A percentile compares a stretch with the other conserved stretches of the same genome.
Evolutionary conservation across 352 stramenopile genomes (phyloP).

Genomic region (Phytopythium litorale): DNA sequence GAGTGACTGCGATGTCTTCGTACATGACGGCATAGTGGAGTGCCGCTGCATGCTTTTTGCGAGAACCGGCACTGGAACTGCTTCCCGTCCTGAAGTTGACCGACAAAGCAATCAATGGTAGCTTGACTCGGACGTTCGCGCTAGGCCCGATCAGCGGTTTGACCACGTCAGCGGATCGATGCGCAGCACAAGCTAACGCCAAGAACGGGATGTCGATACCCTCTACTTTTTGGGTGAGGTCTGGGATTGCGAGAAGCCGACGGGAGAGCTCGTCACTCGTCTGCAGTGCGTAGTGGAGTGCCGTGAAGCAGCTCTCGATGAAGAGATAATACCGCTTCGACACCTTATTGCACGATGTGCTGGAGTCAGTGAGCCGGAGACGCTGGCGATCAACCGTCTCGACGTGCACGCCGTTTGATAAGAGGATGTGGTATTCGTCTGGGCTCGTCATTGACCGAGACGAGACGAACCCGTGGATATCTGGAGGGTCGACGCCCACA

Average conservation of each 20-base stretch:
- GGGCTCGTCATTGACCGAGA: constrained; percentile 35
- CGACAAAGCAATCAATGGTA: constrained; percentile 31
- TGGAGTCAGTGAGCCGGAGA: constrained; percentile 18
- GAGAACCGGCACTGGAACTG: constrained; percentile 1
- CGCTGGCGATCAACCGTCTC: constrained; percentile 31
- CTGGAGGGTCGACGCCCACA: constrained; percentile 7
- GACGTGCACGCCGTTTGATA: constrained; percentile 41
- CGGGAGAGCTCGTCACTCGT: constrained; percentile 33
- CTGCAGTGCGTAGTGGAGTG: constrained; percentile 60
- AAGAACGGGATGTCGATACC: constrained; percentile 54
- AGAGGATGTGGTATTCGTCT: constrained; percentile 54
- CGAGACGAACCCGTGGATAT: constrained; percentile 38
- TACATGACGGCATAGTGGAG: constrained; percentile 71
- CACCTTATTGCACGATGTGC: not conserved
- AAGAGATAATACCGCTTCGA: constrained; percentile 37
- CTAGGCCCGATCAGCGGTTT: constrained; percentile 37
- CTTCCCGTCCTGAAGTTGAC: not conserved
- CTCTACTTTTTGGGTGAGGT: constrained; percentile 34
- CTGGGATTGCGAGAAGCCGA: constrained; percentile 23
- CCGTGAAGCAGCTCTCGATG: constrained; percentile 48
- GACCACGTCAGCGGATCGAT: constrained; percentile 39
- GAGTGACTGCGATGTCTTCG: constrained; percentile 37
- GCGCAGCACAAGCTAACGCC: constrained; percentile 46
- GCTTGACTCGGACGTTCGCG: constrained; percentile 54
- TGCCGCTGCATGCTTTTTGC: constrained; percentile 42